Conservation (phyloP, 441 rosid species). For the Raphanus hybrid region DNA sequence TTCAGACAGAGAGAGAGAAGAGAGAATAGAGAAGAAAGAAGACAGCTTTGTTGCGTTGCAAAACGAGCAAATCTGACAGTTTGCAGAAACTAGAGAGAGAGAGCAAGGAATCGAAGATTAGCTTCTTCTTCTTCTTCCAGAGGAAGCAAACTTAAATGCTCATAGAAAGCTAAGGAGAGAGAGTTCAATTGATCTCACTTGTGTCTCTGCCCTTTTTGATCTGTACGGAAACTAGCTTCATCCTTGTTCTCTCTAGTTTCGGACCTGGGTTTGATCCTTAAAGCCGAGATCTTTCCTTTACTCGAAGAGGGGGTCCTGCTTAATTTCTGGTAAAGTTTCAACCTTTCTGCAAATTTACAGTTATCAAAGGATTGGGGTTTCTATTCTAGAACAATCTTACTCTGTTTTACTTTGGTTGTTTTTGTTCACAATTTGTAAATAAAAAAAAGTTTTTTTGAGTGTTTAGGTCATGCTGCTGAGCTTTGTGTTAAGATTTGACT, state of each 20-base stretch:
- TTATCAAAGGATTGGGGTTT: slow-evolving; percentile 26
- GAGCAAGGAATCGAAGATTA: slow-evolving; percentile 45
- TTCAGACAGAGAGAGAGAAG: slow-evolving; percentile 23
- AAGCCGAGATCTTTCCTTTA: slow-evolving; percentile 36
- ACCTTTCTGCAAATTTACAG: slow-evolving; percentile 28
- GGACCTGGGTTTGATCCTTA: slow-evolving; percentile 34
- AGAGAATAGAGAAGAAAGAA: slow-evolving; percentile 36
- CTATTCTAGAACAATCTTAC: slow-evolving; percentile 26
- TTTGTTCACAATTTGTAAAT: background rate
- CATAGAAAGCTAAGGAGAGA: slow-evolving; percentile 20
- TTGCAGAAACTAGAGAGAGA: slow-evolving; percentile 16
- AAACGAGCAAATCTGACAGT: slow-evolving; percentile 63
- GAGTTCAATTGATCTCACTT: slow-evolving; percentile 35
- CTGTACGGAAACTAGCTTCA: slow-evolving; percentile 34
- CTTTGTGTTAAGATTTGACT: slow-evolving; percentile 33
- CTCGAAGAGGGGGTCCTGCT: slow-evolving; percentile 21
- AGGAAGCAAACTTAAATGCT: slow-evolving; percentile 49
- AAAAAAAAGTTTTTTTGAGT: background rate
- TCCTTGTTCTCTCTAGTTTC: slow-evolving; percentile 4
- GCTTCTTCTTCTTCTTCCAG: slow-evolving; percentile 47
- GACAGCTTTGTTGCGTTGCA: slow-evolving; percentile 49
- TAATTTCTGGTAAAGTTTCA: slow-evolving; percentile 35
- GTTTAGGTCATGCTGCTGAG: slow-evolving; percentile 28
- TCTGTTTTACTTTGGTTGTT: slow-evolving; percentile 7
- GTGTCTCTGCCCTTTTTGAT: slow-evolving; percentile 38